These are phyloP conservation scores for Colletotrichum cuscutae DNA, from an alignment of 2,329 filamentous ascomycete genomes.

Conservation along the genomic window DNA sequence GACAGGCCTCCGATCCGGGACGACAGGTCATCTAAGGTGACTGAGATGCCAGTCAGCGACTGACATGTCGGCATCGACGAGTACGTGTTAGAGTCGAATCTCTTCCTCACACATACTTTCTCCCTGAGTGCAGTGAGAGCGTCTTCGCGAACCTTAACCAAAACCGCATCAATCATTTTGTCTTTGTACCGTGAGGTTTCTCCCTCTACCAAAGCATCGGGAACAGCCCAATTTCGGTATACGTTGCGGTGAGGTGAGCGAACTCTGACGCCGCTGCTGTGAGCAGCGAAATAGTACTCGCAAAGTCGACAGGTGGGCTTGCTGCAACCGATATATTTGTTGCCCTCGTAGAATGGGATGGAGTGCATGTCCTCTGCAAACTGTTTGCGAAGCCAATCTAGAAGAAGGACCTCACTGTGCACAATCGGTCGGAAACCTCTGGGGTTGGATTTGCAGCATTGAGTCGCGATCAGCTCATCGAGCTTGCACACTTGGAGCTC, in stretches of 20 bases:
- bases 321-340: conserved; percentile 38
- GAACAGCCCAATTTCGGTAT: conserved; percentile 35
- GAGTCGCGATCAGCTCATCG: background rate
- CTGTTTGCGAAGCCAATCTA: conserved; percentile 12
- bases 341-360: conserved; percentile 17
- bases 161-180: conserved; percentile 4
- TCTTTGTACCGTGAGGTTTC: background rate
- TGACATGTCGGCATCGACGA: background rate
- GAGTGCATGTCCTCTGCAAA: background rate
- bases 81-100: conserved; percentile 15
- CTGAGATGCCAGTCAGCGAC: background rate
- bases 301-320: conserved; percentile 39
- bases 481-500: conserved; percentile 1
- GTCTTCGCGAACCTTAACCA: conserved; percentile 6
- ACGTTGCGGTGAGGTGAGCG: conserved; percentile 34
- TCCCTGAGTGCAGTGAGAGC: conserved; percentile 10
- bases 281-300: conserved; percentile 36
- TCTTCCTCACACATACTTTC: conserved; percentile 18
- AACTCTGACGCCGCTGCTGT: conserved; percentile 29
- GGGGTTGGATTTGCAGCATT: background rate
- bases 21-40: background rate
- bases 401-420: conserved; percentile 36
- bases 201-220: conserved; percentile 11
- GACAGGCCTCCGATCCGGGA: background rate
- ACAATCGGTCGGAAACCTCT: conserved; percentile 26